A percentile compares a stretch with the other conserved stretches of the same genome.
These are phyloP conservation scores for Neurospora tetrasperma DNA, from an alignment of 495 filamentous ascomycete species.

Conservation along the genomic window DNA sequence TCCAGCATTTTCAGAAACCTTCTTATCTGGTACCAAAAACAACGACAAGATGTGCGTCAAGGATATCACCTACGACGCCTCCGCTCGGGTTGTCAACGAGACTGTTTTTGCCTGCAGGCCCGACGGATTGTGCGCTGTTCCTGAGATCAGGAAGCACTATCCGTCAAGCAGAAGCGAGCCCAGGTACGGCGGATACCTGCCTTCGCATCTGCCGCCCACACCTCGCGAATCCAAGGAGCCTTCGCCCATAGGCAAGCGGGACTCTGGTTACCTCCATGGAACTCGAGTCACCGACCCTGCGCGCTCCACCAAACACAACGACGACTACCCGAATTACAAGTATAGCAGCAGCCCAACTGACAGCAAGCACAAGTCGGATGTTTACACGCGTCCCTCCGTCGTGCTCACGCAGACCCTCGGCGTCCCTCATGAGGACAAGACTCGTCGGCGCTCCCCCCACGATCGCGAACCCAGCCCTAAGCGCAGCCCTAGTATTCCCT, in stretches of 20 bases:
- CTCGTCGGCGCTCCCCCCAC: conserved; percentile 8
- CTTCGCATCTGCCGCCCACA: conserved; percentile 22
- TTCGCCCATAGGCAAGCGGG: conserved; percentile 25
- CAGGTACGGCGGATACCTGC: conserved; percentile 16
- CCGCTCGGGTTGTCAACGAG: conserved; percentile 12
- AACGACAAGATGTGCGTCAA: conserved; percentile 34
- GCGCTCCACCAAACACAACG: conserved; percentile 11
- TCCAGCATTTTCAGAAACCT: conserved; percentile 14
- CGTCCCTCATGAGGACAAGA: not conserved
- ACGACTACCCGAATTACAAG: conserved; percentile 11
- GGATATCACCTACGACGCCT: conserved; percentile 25
- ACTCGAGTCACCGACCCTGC: conserved; percentile 16
- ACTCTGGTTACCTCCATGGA: conserved; percentile 25
- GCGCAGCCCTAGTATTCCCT: not conserved
- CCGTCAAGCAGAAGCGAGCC: conserved; percentile 15
- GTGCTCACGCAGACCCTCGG: not conserved
- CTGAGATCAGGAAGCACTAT: conserved; percentile 17
- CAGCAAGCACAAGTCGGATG: not conserved
- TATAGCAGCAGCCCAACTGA: not conserved
- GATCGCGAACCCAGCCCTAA: conserved; percentile 5
- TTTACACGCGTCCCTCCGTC: not conserved
- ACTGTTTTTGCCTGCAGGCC: conserved; percentile 16
- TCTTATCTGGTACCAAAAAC: conserved; percentile 12
- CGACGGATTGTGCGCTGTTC: conserved; percentile 15
- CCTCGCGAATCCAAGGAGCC: conserved; percentile 32